phyloP scores from a whole-genome alignment of 2,329 filamentous ascomycete species.

The Fusarium incarnatum region DNA sequence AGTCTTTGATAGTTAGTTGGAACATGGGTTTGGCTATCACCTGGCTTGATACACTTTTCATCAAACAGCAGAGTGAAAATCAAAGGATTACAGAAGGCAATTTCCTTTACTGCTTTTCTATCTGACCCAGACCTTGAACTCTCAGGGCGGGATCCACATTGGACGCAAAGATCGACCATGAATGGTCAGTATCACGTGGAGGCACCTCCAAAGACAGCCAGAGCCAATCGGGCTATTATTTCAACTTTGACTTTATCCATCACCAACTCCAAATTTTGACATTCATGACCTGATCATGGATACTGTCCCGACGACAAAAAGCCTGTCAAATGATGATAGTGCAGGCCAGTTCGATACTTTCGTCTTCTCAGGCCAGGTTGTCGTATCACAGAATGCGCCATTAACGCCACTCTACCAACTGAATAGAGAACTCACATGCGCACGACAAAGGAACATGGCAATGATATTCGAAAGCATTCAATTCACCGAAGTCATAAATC shows the following conservation, averaged over 20 bases:
- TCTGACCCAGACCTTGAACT: background rate
- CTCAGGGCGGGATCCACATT: background rate
- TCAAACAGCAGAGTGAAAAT: background rate
- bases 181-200: slow-evolving; percentile 8
- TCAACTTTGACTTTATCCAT: slow-evolving; percentile 1
- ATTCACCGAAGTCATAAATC: background rate
- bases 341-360: background rate
- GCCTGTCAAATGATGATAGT: accelerated
- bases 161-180: background rate
- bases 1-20: background rate
- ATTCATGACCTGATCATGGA: background rate
- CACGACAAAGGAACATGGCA: slow-evolving; percentile 10
- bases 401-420: slow-evolving; percentile 25
- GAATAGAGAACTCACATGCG: slow-evolving; percentile 7
- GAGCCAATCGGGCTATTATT: background rate
- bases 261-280: background rate
- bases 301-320: background rate
- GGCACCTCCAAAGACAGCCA: background rate
- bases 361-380: slow-evolving; percentile 16
- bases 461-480: slow-evolving; percentile 28
- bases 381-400: background rate
- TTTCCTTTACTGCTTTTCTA: background rate
- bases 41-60: accelerated
- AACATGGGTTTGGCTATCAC: too few species aligned
- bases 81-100: accelerated